Conservation (phyloP, 2,329 filamentous ascomycete species). For the Fusarium algeriense region DNA sequence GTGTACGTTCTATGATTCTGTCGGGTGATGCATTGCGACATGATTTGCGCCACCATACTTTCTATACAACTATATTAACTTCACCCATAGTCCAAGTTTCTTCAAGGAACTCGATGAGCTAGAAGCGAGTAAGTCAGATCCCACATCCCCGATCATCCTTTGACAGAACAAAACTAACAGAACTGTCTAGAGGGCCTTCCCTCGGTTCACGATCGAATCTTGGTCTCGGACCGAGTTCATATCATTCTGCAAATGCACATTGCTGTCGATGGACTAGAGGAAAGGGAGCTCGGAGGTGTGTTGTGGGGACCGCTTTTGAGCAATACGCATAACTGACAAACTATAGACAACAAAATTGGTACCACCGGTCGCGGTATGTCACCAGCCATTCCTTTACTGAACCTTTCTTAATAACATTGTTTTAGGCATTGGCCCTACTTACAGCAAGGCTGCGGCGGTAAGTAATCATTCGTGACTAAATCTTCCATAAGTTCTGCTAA, state of each 20-base stretch:
- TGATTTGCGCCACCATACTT: neutral
- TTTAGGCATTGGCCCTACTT: slow-evolving; percentile 11
- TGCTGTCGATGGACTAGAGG: slow-evolving; percentile 28
- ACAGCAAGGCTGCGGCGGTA: neutral
- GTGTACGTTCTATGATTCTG: neutral
- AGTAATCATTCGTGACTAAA: neutral
- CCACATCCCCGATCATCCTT: neutral
- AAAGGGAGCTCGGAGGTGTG: slow-evolving; percentile 31
- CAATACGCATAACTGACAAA: slow-evolving; percentile 2
- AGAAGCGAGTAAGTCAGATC: neutral
- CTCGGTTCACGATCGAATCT: slow-evolving; percentile 15
- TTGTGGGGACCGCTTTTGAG: neutral
- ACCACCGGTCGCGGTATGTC: slow-evolving; percentile 14
- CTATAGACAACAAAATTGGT: slow-evolving; percentile 19
- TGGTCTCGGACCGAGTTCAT: slow-evolving; percentile 28
- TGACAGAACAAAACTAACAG: neutral
- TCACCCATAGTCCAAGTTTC: slow-evolving; percentile 10
- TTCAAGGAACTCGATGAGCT: slow-evolving; percentile 25
- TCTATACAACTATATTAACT: neutral
- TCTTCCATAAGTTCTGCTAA: neutral
- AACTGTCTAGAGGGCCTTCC: slow-evolving; percentile 6
- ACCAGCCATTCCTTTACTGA: neutral
- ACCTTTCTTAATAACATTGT: neutral
- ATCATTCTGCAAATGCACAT: slow-evolving; percentile 28
- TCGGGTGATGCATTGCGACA: too few relatives aligned